Percentiles rank a stretch among this genome's conserved stretches.
These are phyloP conservation scores for Kwoniella sp. DNA, from an alignment of 768 basidiomycete genomes.

Conservation along the genomic window DNA sequence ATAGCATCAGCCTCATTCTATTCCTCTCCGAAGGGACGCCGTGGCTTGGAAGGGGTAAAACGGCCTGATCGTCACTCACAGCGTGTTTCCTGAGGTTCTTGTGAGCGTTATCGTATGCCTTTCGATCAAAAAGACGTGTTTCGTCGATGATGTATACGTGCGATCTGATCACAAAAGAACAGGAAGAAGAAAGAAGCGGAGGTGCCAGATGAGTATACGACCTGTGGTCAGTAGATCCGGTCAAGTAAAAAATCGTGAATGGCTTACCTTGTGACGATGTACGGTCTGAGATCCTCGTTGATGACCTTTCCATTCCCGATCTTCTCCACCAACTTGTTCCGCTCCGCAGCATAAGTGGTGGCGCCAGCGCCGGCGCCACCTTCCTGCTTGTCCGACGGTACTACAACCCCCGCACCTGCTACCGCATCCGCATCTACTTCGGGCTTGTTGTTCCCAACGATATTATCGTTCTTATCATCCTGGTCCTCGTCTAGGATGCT, in stretches of 20 bases:
- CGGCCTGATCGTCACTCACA: conserved; percentile 14
- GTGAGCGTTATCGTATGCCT: conserved; percentile 28
- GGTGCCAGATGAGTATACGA: too few relatives aligned
- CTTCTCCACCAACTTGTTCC: conserved; percentile 9
- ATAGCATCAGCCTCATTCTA: too few relatives aligned
- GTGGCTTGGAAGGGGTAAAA: background rate
- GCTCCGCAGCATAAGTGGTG: background rate
- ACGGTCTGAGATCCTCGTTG: conserved; percentile 11
- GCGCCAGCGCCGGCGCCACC: background rate
- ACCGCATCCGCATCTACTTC: background rate
- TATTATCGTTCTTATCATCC: conserved; percentile 2
- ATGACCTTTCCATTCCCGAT: background rate
- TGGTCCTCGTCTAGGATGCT: conserved; percentile 14
- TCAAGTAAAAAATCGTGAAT: too few relatives aligned
- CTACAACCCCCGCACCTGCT: background rate
- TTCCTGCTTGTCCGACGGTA: too few relatives aligned
- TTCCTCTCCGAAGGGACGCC: too few relatives aligned
- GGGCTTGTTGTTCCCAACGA: background rate
- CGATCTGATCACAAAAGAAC: too few relatives aligned
- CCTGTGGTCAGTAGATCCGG: too few relatives aligned
- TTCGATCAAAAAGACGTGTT: conserved; percentile 21
- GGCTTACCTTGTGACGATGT: conserved; percentile 24
- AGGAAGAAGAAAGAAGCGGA: too few relatives aligned
- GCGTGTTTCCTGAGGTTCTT: conserved; percentile 23
- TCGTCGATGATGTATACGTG: conserved; percentile 39